phyloP scores from a whole-genome alignment of 1,284 basidiomycete genomes.

The Ustilago cynodontis region DNA sequence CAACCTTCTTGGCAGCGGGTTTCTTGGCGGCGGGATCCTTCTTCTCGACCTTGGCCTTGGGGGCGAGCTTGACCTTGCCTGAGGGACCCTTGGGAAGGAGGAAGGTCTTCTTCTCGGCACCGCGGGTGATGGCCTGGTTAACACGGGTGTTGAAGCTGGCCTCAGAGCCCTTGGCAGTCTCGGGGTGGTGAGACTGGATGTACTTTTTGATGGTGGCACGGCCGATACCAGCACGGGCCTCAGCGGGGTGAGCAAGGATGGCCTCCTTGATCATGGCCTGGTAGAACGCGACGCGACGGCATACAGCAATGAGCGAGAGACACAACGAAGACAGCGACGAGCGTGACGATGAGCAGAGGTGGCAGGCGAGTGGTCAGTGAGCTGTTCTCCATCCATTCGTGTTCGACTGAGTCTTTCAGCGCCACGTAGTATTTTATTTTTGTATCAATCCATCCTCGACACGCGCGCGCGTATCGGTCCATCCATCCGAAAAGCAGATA shows the following conservation, averaged over 20 bases:
- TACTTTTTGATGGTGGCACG: slow-evolving; percentile 93
- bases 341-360: slow-evolving; percentile 2
- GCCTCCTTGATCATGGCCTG: slow-evolving; percentile 76
- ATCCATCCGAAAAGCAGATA: slow-evolving; percentile 36
- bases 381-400: slow-evolving; percentile 6
- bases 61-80: slow-evolving; percentile 83
- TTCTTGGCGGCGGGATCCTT: slow-evolving; percentile 71
- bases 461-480: slow-evolving; percentile 37
- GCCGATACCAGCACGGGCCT: slow-evolving; percentile 85
- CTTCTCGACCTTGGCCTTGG: slow-evolving; percentile 74
- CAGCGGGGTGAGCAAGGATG: slow-evolving; percentile 80
- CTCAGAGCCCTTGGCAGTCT: slow-evolving; percentile 55
- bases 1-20: slow-evolving; percentile 72
- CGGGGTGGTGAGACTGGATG: slow-evolving; percentile 67
- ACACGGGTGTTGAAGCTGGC: slow-evolving; percentile 84
- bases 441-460: slow-evolving; percentile 9
- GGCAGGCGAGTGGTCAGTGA: slow-evolving; percentile 15
- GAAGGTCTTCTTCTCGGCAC: slow-evolving; percentile 83
- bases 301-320: neutral
- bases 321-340: slow-evolving; percentile 3
- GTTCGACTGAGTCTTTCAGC: slow-evolving; percentile 18
- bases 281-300: slow-evolving; percentile 38
- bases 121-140: slow-evolving; percentile 82
- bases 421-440: slow-evolving; percentile 21
- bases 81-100: slow-evolving; percentile 83